These are phyloP conservation scores for Elsinoe fawcettii DNA, from an alignment of 2,329 filamentous ascomycete genomes.

Conservation along the genomic window DNA sequence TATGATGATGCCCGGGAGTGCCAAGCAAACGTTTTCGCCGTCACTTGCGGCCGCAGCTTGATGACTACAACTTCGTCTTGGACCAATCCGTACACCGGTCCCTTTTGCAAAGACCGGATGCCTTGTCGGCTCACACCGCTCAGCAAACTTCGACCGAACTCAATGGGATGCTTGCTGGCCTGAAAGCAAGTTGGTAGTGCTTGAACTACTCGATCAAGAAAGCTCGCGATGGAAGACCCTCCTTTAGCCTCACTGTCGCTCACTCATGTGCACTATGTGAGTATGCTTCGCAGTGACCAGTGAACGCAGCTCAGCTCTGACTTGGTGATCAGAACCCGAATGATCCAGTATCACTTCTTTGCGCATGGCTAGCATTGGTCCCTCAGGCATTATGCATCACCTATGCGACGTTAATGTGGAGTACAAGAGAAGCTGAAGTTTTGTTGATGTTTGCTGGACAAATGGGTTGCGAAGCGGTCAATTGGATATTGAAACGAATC, in stretches of 20 bases:
- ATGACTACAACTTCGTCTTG: background rate
- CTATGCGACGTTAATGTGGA: slow-evolving; percentile 85
- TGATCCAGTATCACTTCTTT: slow-evolving; percentile 76
- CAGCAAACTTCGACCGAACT: background rate
- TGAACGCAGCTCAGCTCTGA: background rate
- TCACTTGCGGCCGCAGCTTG: slow-evolving; percentile 2
- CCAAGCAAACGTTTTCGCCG: background rate
- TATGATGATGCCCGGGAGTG: background rate
- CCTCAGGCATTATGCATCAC: slow-evolving; percentile 85
- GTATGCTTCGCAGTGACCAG: slow-evolving; percentile 27
- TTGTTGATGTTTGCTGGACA: slow-evolving; percentile 86
- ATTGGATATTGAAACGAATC: slow-evolving; percentile 79
- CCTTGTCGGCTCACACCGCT: background rate
- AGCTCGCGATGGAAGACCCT: slow-evolving; percentile 37
- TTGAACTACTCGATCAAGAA: background rate
- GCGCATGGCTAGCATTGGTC: slow-evolving; percentile 87
- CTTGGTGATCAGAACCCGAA: slow-evolving; percentile 61
- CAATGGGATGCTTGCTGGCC: background rate
- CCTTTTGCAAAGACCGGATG: background rate
- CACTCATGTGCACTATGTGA: slow-evolving; percentile 92
- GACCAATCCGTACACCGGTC: slow-evolving; percentile 9
- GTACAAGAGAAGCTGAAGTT: slow-evolving; percentile 83
- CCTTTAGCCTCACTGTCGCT: slow-evolving; percentile 83
- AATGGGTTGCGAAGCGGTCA: slow-evolving; percentile 81
- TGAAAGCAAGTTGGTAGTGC: background rate